Evolutionary conservation across 2,329 filamentous ascomycete genomes (phyloP).

Genomic region (Penicillium sp.): DNA sequence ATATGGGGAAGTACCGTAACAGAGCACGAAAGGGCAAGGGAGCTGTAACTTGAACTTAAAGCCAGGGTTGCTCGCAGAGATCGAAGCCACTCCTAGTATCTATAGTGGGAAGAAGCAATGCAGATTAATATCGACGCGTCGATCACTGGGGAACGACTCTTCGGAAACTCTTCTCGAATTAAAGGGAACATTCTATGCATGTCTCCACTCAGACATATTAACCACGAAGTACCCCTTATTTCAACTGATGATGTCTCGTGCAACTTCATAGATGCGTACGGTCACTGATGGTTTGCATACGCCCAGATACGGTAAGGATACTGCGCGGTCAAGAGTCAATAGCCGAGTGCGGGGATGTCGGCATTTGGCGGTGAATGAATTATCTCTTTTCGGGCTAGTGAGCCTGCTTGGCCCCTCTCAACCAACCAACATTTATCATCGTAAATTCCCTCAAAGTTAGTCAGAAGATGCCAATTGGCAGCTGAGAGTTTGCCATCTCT

Average conservation of each 20-base stretch:
- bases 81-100: no score
- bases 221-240: background rate
- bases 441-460: constrained; percentile 1
- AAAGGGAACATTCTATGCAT: background rate
- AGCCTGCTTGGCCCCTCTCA: background rate
- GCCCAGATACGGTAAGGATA: constrained; percentile 14
- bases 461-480: background rate
- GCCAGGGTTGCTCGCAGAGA: background rate
- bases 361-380: constrained; percentile 26
- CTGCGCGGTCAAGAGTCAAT: constrained; percentile 20
- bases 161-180: background rate
- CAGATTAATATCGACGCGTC: background rate
- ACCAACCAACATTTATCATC: constrained; percentile 2
- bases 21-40: background rate
- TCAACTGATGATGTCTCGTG: background rate
- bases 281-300: constrained; percentile 3
- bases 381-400: constrained; percentile 9
- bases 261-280: constrained; percentile 7
- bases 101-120: background rate
- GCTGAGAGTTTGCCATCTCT: background rate
- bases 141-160: background rate
- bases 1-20: background rate
- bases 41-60: background rate
- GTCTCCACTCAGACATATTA: constrained; percentile 4
- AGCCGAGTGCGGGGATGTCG: constrained; percentile 23